Base-by-base conservation (phyloP, 164 flowering plant species). In the Protea cynaroides region DNA sequence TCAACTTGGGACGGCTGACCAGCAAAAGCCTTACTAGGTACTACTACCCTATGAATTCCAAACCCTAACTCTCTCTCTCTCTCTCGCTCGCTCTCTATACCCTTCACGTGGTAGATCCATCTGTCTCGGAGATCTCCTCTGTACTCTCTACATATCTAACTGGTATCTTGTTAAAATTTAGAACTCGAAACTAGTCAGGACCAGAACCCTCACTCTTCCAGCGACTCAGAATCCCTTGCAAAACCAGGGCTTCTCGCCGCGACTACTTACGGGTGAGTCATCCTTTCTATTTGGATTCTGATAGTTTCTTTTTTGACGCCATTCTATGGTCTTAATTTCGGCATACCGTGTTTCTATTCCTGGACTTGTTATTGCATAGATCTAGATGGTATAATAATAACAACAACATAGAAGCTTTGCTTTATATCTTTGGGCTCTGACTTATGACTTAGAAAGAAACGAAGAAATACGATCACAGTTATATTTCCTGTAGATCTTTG, bases 231-330 rank as follows among this genome's bases (percentile, higher is more conserved):
- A 8, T 46, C 34, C 15, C 21, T 47, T 24, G 52, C 24, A 61
- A 59, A 54, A 54, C 40, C 50, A 34, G 9, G 22, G 25, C 23
- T 52, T 36, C 21, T 64, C 51, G 19, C 51, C 56, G 59, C 59
- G 49, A 36, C 25, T 64, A 18, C 50, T 54, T 23, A 38, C 59
- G 36, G 50, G 25, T 52, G 18, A 55, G 23, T 13, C 0, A 4
- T 36, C 19, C 34, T 29, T 2, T 29, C 34, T 3, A 29, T 29
- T 5, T 24, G 37, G 58, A 25, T 29, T 29, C 34, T 29, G 34
- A 8, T 8, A 1, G 17, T 14, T 56, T 56, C 19, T 49, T 49
- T 18, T 15, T 49, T 49, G n/a, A 15, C 15, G 4, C 17, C 9
- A 17, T 56, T 25, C 34, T 29, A 5, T 29, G 34, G 18, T 21